These are phyloP conservation scores for Cercospora janseana DNA, from an alignment of 2,329 filamentous ascomycete genomes.

Conservation along the genomic window DNA sequence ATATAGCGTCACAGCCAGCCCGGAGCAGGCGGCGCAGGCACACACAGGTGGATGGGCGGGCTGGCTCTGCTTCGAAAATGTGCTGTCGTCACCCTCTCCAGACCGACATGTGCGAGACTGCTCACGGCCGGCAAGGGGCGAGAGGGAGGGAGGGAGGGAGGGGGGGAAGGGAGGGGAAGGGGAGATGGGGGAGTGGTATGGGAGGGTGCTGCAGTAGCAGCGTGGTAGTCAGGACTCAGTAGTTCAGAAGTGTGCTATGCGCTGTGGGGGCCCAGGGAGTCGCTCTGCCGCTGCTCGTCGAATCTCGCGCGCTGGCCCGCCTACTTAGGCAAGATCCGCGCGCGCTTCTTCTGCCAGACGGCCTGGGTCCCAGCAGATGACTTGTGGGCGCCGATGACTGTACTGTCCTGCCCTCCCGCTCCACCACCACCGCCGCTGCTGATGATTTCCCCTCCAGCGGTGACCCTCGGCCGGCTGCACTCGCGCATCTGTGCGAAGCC, in stretches of 20 bases:
- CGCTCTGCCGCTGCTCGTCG: slow-evolving; percentile 2
- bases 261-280: slow-evolving; percentile 3
- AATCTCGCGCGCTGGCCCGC: slow-evolving; percentile 2
- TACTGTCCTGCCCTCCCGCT: too few relatives aligned
- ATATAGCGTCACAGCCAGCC: slow-evolving; percentile 1
- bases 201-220: neutral
- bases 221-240: slow-evolving; percentile 1
- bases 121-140: neutral
- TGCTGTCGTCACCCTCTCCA: neutral
- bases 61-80: neutral
- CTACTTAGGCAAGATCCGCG: slow-evolving; percentile 5
- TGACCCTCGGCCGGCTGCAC: slow-evolving; percentile 6
- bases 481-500: slow-evolving; percentile 1
- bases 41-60: neutral
- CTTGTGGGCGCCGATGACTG: too few relatives aligned
- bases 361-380: too few relatives aligned
- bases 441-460: slow-evolving; percentile 1
- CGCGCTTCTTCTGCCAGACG: neutral
- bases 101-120: slow-evolving; percentile 10
- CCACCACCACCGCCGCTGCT: slow-evolving; percentile 1
- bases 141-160: neutral
- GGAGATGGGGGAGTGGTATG: too few relatives aligned
- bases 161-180: neutral
- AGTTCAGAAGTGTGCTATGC: slow-evolving; percentile 7
- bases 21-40: slow-evolving; percentile 7